Evolutionary conservation across 805 yeast genomes (phyloP), one percentile per base, ranked within the genome.

Genomic region (Debaryomyces tyrocola): DNA sequence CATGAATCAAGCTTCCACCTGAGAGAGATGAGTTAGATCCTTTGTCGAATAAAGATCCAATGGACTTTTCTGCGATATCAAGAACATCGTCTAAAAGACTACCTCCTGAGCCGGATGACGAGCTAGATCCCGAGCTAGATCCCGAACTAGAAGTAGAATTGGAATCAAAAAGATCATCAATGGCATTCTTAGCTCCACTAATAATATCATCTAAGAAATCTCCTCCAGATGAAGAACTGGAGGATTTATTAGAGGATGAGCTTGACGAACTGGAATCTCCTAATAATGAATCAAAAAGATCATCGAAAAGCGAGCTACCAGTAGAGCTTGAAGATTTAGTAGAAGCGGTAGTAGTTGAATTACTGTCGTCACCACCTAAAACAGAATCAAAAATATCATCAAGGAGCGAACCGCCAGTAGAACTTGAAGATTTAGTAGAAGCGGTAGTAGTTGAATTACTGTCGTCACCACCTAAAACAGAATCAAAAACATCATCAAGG

Each of bases 201-300:
- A 41, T 12, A 9, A 38, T 14, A 18, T 38, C 45, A 24, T 37
- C 48, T n/a, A 48, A 41, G n/a, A 44, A 14, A 12, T 41, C 37
- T 3, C 44, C 37, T 15, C 27, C 40, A 14, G 45, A 34, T 17
- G 33, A 15, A 3, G 34, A 27, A 27, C 36, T 20, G n/a, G 43
- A 18, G 21, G 31, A 18, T 20, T 36, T 40, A 12, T 33, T 12
- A 24, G 44, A 28, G 15, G 21, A 20, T n/a, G 44, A 37, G 21
- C 17, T 17, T n/a, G 54, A 39, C 15, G 52, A 18, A 18, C 46
- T 44, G 36, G 55, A 20, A 24, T 21, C 20, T 12, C 43, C 43
- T 17, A 40, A 27, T 34, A 39, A 39, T 21, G 33, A 21, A 28
- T 39, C 42, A 15, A 47, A 39, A n/a, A 44, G 33, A 14, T 40